A percentile compares a stretch with the other conserved stretches of the same genome.
These are phyloP conservation scores for Plasmodium yoelii DNA, from an alignment of 169 alveolate genomes.

Conservation along the genomic window DNA sequence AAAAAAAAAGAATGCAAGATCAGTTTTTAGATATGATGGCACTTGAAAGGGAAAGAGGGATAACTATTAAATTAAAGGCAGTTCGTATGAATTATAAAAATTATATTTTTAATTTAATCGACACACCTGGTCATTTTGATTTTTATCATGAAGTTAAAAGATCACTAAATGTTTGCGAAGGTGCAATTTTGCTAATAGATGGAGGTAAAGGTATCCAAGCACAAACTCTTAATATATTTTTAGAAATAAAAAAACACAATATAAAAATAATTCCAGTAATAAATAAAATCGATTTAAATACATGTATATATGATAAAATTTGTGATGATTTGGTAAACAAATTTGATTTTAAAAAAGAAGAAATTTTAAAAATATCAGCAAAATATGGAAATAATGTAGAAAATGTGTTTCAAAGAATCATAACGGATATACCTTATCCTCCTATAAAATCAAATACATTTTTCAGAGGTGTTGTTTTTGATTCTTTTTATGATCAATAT, in stretches of 20 bases:
- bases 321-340: constrained; percentile 76
- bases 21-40: constrained; percentile 91
- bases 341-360: constrained; percentile 84
- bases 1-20: constrained; percentile 51
- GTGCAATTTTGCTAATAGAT: constrained; percentile 93
- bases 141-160: constrained; percentile 95
- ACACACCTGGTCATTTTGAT: constrained; percentile 97
- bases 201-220: constrained; percentile 95
- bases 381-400: constrained; percentile 90
- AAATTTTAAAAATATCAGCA: constrained; percentile 91
- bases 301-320: constrained; percentile 80
- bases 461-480: constrained; percentile 92
- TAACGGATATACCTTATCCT: constrained; percentile 90
- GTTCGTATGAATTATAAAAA: constrained; percentile 83
- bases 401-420: constrained; percentile 87
- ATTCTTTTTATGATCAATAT: constrained; percentile 91
- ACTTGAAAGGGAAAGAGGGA: constrained; percentile 94
- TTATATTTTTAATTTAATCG: constrained; percentile 95
- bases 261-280: constrained; percentile 94
- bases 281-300: constrained; percentile 92
- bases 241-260: constrained; percentile 89
- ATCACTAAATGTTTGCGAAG: constrained; percentile 95
- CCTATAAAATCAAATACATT: constrained; percentile 79
- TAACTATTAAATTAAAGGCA: constrained; percentile 92
- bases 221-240: constrained; percentile 92